These are phyloP conservation scores for Chlorella sp. DNA, from an alignment of 139 green algal genomes.

Conservation along the genomic window DNA sequence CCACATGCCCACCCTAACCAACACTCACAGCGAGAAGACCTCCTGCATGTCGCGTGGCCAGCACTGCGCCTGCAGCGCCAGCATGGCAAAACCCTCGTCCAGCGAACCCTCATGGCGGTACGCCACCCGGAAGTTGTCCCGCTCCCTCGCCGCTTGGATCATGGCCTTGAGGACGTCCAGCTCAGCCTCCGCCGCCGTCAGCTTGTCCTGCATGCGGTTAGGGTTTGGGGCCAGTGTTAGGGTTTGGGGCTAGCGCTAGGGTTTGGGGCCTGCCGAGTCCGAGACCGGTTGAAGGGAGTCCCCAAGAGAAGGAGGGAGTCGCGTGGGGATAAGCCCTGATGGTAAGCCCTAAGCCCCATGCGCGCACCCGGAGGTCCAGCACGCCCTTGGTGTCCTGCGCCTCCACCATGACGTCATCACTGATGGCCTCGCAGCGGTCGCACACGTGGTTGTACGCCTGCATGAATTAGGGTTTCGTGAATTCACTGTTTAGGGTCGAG, in stretches of 20 bases:
- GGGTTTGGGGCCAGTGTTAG: neutral
- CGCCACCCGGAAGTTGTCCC: slow-evolving; percentile 24
- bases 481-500: no score
- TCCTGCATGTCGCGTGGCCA: slow-evolving; percentile 24
- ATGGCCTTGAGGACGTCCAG: slow-evolving; percentile 36
- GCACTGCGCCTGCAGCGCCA: slow-evolving; percentile 5
- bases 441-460: slow-evolving; percentile 29
- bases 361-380: slow-evolving; percentile 21
- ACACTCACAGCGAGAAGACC: neutral
- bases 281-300: no score
- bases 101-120: slow-evolving; percentile 14
- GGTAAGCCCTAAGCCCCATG: no score
- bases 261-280: no score
- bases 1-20: no score
- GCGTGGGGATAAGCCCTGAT: no score
- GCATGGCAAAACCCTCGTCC: slow-evolving; percentile 3
- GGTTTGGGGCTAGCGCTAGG: no score
- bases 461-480: no score
- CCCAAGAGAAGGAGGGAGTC: no score
- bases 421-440: slow-evolving; percentile 31
- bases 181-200: slow-evolving; percentile 22
- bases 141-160: slow-evolving; percentile 18
- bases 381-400: slow-evolving; percentile 15
- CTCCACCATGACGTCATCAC: slow-evolving; percentile 9
- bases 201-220: slow-evolving; percentile 18